Evolutionary conservation across 208 protist species (phyloP), one percentile per base, ranked within the genome.

Genomic region (Acanthamoeba healyi): DNA sequence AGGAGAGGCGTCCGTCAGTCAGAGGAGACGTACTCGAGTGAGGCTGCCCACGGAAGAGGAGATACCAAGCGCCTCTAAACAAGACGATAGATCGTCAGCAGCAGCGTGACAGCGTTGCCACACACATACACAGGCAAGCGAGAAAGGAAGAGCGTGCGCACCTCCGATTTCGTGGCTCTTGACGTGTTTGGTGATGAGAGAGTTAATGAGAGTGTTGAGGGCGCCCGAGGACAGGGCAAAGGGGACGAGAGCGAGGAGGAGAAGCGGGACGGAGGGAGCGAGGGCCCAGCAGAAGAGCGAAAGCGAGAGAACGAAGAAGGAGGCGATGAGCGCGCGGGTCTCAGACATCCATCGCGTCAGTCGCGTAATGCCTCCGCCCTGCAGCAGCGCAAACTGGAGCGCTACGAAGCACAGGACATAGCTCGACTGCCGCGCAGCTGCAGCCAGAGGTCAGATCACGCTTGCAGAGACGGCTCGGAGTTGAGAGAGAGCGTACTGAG

Each of bases 151-250:
- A 36, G 14, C 29, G 54, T 9, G 4, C 65, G 32, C 26, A 81
- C 70, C 70, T 40, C 70, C 70, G 17, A 81, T 81, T 46, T 81
- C 70, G 19, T 81, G 70, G 40, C 70, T 81, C 15, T 61, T 34
- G 26, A 88, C 79, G 29, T 36, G 42, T 10, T 63, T 54, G 42
- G 79, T 88, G 79, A 88, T 88, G 49, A 54, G 51, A 10, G 79
- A 88, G 49, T 88, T 88, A 46, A 88, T 88, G 49, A 88, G 79
- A 26, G 79, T 88, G 29, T 88, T 54, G 49, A 88, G 51, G n/a
- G 32, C 29, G 32, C 49, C 79, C 32, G 79, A 38, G n/a, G 79
- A 26, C 29, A 88, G 79, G 32, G 79, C 24, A n/a, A 88, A 88
- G 6, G 79, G 79, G 32, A 32, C 44, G 6, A 88, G 51, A 12